phyloP scores from a whole-genome alignment of 2,329 filamentous ascomycete genomes.

The Aspergillus intermedius region DNA sequence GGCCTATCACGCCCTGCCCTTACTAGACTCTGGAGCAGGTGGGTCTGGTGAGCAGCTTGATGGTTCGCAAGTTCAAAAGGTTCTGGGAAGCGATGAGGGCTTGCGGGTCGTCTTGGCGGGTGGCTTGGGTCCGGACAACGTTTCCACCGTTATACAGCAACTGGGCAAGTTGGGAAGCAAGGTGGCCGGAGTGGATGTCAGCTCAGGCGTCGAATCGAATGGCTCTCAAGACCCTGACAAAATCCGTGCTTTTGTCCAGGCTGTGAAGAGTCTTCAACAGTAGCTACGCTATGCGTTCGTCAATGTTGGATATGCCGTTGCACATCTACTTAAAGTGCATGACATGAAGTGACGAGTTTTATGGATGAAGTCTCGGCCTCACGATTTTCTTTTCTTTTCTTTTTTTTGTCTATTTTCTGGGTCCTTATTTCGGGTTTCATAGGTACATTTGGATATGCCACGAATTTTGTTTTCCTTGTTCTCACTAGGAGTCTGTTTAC shows the following conservation, averaged over 20 bases:
- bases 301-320: background rate
- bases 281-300: constrained; percentile 10
- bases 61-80: constrained; percentile 58
- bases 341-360: background rate
- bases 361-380: constrained; percentile 1
- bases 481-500: too few species aligned
- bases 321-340: background rate
- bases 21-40: constrained; percentile 82
- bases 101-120: constrained; percentile 76
- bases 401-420: background rate
- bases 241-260: constrained; percentile 72
- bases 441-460: too few species aligned
- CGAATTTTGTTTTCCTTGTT: too few species aligned
- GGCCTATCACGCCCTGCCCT: constrained; percentile 74
- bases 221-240: constrained; percentile 74
- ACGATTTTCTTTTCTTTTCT: constrained; percentile 1
- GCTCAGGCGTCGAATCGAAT: constrained; percentile 82
- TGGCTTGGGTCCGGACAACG: constrained; percentile 73
- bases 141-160: constrained; percentile 57
- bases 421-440: background rate
- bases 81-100: constrained; percentile 62
- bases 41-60: constrained; percentile 75
- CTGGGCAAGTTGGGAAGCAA: constrained; percentile 56
- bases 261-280: constrained; percentile 53
- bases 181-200: constrained; percentile 82